A percentile compares a stretch with the other conserved stretches of the same genome.
phyloP scores from a whole-genome alignment of 2,329 filamentous ascomycete genomes.

The Neoarthrinium moseri region DNA sequence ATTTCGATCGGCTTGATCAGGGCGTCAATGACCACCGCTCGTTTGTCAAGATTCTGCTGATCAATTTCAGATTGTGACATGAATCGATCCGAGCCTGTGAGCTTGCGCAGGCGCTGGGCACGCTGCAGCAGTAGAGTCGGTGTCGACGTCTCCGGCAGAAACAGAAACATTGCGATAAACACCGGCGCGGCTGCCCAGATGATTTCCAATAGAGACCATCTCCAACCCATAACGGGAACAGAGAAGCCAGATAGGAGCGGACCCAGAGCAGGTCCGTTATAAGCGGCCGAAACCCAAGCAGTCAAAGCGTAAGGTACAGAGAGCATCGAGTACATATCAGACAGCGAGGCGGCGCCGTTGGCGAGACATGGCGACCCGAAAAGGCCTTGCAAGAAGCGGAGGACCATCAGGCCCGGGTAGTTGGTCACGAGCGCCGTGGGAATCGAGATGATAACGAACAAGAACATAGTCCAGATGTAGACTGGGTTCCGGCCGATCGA shows the following conservation, averaged over 20 bases:
- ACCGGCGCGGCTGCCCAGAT: conserved; percentile 60
- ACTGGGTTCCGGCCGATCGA: conserved; percentile 65
- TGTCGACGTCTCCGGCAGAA: conserved; percentile 63
- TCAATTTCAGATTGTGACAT: conserved; percentile 65
- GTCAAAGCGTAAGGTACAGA: conserved; percentile 58
- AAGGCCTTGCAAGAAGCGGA: conserved; percentile 65
- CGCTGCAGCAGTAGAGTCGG: conserved; percentile 61
- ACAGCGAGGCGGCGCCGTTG: conserved; percentile 51
- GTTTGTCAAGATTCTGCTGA: conserved; percentile 50
- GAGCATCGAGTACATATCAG: conserved; percentile 54
- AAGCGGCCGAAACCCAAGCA: conserved; percentile 56
- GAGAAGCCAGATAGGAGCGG: conserved; percentile 61
- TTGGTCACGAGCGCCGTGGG: conserved; percentile 63
- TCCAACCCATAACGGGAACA: conserved; percentile 56
- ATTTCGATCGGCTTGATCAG: conserved; percentile 62
- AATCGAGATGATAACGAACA: conserved; percentile 67
- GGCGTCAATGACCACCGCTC: conserved; percentile 49
- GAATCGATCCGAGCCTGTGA: conserved; percentile 56
- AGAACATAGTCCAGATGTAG: conserved; percentile 65
- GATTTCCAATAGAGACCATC: conserved; percentile 65
- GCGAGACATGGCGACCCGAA: conserved; percentile 66
- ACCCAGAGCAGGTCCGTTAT: conserved; percentile 54
- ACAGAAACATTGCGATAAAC: conserved; percentile 59
- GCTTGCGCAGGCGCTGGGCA: conserved; percentile 58
- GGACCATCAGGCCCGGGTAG: conserved; percentile 62